Conservation (phyloP, 768 basidiomycete genomes). For the Russula brevipes region DNA sequence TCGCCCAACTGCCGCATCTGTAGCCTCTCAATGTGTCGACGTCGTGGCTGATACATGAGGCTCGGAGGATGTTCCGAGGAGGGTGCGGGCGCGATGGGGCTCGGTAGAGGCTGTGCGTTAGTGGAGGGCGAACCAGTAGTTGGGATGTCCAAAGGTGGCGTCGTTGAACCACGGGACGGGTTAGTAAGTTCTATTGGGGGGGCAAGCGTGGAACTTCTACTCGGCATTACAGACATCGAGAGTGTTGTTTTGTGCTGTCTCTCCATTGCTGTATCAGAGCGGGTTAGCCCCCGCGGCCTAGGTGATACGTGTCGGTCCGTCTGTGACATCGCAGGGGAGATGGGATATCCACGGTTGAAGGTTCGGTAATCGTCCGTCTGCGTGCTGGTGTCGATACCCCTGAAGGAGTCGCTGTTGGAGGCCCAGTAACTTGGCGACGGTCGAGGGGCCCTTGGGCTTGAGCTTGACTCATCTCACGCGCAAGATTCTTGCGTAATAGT, state of each 20-base stretch:
- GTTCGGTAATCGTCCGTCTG: constrained; percentile 19
- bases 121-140: background rate
- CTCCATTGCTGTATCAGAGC: constrained; percentile 2
- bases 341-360: constrained; percentile 3
- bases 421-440: constrained; percentile 33
- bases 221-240: constrained; percentile 18
- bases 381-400: constrained; percentile 29
- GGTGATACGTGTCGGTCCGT: constrained; percentile 8
- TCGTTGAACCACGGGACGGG: background rate
- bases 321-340: background rate
- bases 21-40: constrained; percentile 67
- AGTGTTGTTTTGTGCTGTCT: constrained; percentile 8
- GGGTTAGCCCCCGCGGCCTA: background rate
- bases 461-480: constrained; percentile 73
- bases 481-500: constrained; percentile 65
- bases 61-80: constrained; percentile 24
- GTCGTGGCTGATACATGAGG: constrained; percentile 51
- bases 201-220: constrained; percentile 2
- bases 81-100: constrained; percentile 9
- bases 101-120: constrained; percentile 6
- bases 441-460: constrained; percentile 59
- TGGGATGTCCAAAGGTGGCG: background rate
- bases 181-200: constrained; percentile 4
- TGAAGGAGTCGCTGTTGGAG: constrained; percentile 25
- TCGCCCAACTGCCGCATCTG: constrained; percentile 84